These are phyloP conservation scores for Aureobasidium sp. DNA, from an alignment of 2,329 filamentous ascomycete species.

Conservation along the genomic window DNA sequence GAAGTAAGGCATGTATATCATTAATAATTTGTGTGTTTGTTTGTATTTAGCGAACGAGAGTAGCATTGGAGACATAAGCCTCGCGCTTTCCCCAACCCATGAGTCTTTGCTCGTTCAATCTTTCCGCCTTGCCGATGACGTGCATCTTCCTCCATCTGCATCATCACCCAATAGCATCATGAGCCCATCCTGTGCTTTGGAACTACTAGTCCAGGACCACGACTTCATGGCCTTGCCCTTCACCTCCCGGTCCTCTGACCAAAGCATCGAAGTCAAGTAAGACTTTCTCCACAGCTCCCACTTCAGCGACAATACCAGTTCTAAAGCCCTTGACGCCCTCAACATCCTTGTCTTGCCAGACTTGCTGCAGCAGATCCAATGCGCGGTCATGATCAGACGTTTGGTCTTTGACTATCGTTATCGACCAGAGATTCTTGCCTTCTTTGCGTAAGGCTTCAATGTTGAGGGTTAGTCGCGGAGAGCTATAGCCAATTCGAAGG, in stretches of 20 bases:
- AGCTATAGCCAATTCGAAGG: conserved; percentile 33
- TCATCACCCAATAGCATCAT: neutral
- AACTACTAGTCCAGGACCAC: conserved; percentile 11
- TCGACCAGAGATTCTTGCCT: conserved; percentile 30
- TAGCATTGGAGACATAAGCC: neutral
- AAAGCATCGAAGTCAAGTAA: conserved; percentile 26
- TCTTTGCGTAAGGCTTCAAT: conserved; percentile 27
- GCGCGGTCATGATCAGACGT: neutral
- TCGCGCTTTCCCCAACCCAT: neutral
- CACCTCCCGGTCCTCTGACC: conserved; percentile 22
- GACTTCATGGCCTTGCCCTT: neutral
- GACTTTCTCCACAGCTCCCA: neutral
- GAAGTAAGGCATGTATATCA: neutral
- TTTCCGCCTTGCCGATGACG: neutral
- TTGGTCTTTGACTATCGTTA: conserved; percentile 23
- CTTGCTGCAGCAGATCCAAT: conserved; percentile 18
- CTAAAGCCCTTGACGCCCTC: conserved; percentile 32
- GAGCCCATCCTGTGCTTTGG: neutral
- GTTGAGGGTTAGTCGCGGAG: conserved; percentile 30
- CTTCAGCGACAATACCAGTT: conserved; percentile 30
- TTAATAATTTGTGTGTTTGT: neutral
- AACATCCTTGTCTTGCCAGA: conserved; percentile 18
- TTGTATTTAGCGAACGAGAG: neutral
- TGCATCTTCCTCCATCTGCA: too few relatives aligned
- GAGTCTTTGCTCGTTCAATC: neutral